Percentiles rank a stretch among this genome's conserved stretches.
Conservation (phyloP, 176 grass and related monocot genomes). For the Secale cereale region DNA sequence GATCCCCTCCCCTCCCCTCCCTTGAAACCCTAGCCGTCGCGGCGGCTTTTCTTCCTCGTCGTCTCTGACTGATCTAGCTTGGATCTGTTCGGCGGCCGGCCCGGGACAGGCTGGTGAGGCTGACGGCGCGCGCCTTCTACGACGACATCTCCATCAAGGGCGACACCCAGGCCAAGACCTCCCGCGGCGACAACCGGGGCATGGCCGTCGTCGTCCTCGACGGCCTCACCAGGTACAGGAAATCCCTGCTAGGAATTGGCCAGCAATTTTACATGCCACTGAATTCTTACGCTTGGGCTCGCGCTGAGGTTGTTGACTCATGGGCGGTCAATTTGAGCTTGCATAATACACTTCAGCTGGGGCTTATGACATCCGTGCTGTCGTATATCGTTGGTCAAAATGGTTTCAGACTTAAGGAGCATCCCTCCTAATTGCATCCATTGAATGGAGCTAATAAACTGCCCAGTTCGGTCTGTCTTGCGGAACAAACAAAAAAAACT, state of each 20-base stretch:
- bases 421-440: too few relatives aligned
- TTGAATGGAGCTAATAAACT: too few relatives aligned
- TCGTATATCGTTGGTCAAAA: not conserved
- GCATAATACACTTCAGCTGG: not conserved
- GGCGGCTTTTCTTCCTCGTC: not conserved
- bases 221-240: slow-evolving; percentile 68
- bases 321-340: not conserved
- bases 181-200: slow-evolving; percentile 92
- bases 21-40: slow-evolving; percentile 21
- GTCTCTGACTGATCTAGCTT: not conserved
- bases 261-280: too few relatives aligned
- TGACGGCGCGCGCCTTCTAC: slow-evolving; percentile 88
- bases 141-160: slow-evolving; percentile 93
- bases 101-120: slow-evolving; percentile 59
- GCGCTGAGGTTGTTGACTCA: not conserved
- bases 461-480: too few relatives aligned
- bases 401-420: too few relatives aligned
- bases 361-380: not conserved
- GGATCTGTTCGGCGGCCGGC: not conserved
- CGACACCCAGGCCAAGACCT: slow-evolving; percentile 84
- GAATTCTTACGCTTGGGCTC: not conserved
- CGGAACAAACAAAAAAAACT: too few relatives aligned
- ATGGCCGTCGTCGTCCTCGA: slow-evolving; percentile 97
- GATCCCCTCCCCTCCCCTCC: not conserved
- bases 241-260: not conserved